A percentile compares a stretch with the other conserved stretches of the same genome.
Evolutionary conservation across 2,329 filamentous ascomycete species (phyloP).

Genomic region (Fusarium irregulare): DNA sequence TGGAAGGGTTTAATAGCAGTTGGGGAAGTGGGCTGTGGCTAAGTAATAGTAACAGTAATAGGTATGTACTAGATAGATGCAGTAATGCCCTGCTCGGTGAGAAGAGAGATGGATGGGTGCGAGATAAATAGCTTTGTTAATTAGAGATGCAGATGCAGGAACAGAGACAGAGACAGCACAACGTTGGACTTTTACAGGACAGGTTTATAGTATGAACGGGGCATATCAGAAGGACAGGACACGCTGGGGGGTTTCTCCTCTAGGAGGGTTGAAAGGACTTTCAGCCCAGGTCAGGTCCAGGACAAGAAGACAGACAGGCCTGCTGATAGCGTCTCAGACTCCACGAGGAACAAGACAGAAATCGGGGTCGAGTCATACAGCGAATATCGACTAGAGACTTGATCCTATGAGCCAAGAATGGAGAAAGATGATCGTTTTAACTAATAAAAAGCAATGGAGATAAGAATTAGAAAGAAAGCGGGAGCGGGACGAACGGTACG

Average conservation of each 20-base stretch:
- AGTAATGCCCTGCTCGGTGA: not conserved
- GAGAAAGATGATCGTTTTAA: constrained; percentile 15
- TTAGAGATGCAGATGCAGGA: constrained; percentile 29
- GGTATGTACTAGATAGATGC: not conserved
- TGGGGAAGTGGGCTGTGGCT: constrained; percentile 38
- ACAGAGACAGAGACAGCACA: constrained; percentile 43
- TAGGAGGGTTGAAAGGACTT: constrained; percentile 41
- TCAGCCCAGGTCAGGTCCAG: constrained; percentile 28
- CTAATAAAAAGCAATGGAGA: constrained; percentile 6
- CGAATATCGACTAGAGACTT: constrained; percentile 18
- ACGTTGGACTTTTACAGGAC: constrained; percentile 35
- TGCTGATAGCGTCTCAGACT: constrained; percentile 58
- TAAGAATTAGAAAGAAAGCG: constrained; percentile 29
- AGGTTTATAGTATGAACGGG: constrained; percentile 29
- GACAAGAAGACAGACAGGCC: constrained; percentile 45
- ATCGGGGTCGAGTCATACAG: constrained; percentile 45
- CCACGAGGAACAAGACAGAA: constrained; percentile 46
- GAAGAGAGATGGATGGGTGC: not conserved
- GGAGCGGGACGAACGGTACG: constrained; percentile 46
- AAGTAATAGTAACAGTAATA: constrained; percentile 3
- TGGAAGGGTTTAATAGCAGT: constrained; percentile 33
- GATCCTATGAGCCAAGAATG: constrained; percentile 20
- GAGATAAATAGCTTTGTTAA: constrained; percentile 1
- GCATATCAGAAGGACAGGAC: constrained; percentile 43
- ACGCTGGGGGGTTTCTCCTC: constrained; percentile 33